Evolutionary conservation across 1,139 yeast genomes (phyloP), one percentile per base, ranked within the genome.

Genomic region (Schizosaccharomyces versatilis): DNA sequence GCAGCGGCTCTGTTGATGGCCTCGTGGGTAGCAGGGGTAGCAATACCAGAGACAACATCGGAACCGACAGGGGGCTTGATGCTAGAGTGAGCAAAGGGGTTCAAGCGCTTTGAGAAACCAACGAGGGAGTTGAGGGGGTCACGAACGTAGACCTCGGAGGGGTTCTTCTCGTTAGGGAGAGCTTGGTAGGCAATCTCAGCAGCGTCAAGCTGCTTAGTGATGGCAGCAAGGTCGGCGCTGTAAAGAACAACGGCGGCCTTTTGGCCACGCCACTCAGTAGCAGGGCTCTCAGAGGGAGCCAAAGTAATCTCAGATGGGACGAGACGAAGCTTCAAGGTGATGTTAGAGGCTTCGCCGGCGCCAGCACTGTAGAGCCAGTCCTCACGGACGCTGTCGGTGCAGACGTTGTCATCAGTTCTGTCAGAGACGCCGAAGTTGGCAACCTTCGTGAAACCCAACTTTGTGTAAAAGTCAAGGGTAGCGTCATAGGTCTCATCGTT

Each of bases 61-160:
- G 49, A 44, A 17, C 14, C 36, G 32, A 32, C 49, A 32, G 38
- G 38, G 7, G 49, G 32, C 40, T 44, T 36, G 39, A 24, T 10
- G 38, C 49, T 39, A 12, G 47, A 51, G 15, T 53, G 38, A 36
- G 60, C 62, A 55, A 67, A 67, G 10, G 71, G 69, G 53, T 66
- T 66, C 17, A 51, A 48, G 47, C 60, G 58, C 44, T 65, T 58
- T 6, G 81, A 75, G 66, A 80, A 79, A 7, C 84, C 84, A 55
- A 79, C 65, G 40, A 77, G 63, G 59, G 71, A 71, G 41, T 84
- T 84, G 60, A 78, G 67, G 3, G 85, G 85, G 63, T 80, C 84
- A 38, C 76, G 62, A 12, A 75, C 69, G 64, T 74, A 77, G 17
- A 76, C 74, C 62, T 69, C 71, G 17, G 63, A 59, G 12, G 74